These are phyloP conservation scores for Diaporthe caulivora DNA, from an alignment of 2,329 filamentous ascomycete genomes.

Conservation along the genomic window DNA sequence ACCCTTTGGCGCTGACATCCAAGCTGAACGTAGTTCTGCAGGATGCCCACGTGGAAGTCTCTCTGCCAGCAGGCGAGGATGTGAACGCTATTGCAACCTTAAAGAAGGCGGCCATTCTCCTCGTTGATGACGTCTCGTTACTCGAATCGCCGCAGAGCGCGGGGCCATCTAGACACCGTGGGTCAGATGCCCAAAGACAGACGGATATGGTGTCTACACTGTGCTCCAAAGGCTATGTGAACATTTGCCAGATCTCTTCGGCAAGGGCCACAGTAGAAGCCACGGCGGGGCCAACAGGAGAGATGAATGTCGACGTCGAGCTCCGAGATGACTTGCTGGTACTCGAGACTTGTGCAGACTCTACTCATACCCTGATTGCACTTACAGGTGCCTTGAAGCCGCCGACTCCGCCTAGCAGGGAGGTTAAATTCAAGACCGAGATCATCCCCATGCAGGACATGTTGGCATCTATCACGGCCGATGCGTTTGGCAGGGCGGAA, in stretches of 20 bases:
- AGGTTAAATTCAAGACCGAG: constrained; percentile 87
- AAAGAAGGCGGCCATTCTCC: constrained; percentile 83
- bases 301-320: constrained; percentile 81
- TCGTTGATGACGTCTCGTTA: constrained; percentile 80
- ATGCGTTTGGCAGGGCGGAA: constrained; percentile 78
- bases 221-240: constrained; percentile 81
- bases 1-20: constrained; percentile 80
- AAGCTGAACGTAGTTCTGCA: constrained; percentile 85
- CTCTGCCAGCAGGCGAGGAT: constrained; percentile 73
- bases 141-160: constrained; percentile 53
- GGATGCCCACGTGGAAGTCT: constrained; percentile 78
- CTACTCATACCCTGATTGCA: constrained; percentile 89
- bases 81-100: constrained; percentile 76
- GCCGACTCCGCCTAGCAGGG: constrained; percentile 84
- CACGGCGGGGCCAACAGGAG: constrained; percentile 65
- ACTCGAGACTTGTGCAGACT: constrained; percentile 95
- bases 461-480: constrained; percentile 88
- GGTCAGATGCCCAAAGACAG: constrained; percentile 50
- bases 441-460: constrained; percentile 89
- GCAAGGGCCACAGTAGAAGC: constrained; percentile 78
- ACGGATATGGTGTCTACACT: constrained; percentile 68
- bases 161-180: constrained; percentile 53
- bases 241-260: constrained; percentile 88
- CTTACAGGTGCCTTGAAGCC: constrained; percentile 85
- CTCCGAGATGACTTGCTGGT: constrained; percentile 88